Conservation (phyloP, 352 stramenopile genomes). For the Globisporangium nagaii region DNA sequence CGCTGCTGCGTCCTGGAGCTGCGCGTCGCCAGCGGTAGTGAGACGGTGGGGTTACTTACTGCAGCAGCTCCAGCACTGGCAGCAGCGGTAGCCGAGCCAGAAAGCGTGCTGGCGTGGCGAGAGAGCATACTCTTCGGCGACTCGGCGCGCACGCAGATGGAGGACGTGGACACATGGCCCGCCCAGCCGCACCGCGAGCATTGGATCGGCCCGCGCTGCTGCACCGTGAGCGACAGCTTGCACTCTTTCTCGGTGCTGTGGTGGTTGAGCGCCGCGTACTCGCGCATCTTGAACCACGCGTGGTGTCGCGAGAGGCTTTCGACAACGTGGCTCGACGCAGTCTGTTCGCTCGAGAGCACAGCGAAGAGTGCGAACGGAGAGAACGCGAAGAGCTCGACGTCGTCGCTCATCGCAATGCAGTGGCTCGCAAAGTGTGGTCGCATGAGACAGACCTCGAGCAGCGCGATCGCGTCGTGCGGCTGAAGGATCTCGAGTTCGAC, state of each 20-base stretch:
- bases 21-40: not conserved
- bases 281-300: conserved; percentile 47
- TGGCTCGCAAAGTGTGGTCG: conserved; percentile 35
- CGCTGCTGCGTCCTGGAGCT: not conserved
- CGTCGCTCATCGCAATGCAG: conserved; percentile 30
- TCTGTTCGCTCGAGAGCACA: conserved; percentile 20
- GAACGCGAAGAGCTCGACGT: conserved; percentile 31
- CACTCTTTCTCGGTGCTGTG: conserved; percentile 40
- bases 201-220: conserved; percentile 40
- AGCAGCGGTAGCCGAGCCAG: not conserved
- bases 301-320: conserved; percentile 37
- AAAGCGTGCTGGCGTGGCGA: not conserved
- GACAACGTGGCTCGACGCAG: conserved; percentile 24
- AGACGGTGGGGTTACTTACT: not conserved
- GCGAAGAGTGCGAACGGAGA: conserved; percentile 21
- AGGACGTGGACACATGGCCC: conserved; percentile 44
- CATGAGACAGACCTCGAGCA: conserved; percentile 16
- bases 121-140: not conserved
- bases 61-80: not conserved
- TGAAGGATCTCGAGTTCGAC: not conserved
- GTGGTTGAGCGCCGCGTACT: conserved; percentile 55
- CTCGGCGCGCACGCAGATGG: conserved; percentile 23
- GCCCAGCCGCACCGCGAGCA: conserved; percentile 55
- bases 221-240: conserved; percentile 29
- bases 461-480: not conserved